Evolutionary conservation across 2,329 filamentous ascomycete species (phyloP), one percentile per base, ranked within the genome.

Genomic region (Didymellaceae sp.): DNA sequence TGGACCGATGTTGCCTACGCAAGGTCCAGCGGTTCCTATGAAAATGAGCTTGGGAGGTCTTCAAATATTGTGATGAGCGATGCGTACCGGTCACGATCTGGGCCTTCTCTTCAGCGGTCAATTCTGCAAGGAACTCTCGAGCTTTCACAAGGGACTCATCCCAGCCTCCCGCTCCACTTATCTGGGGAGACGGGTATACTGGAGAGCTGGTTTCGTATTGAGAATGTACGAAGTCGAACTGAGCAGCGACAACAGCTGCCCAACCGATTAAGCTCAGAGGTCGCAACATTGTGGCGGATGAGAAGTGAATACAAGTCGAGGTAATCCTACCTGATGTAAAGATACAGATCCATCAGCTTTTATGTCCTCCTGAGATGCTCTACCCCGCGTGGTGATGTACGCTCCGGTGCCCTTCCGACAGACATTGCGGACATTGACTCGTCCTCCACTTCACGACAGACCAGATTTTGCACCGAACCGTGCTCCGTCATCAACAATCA

Each of bases 1-100:
- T 22, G 66, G 64, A 24, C 65, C 64, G 20, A 74, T 70, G 51
- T 71, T 72, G 5, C 74, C 74, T 11, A 70, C 59, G 30, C 67
- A 70, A 1, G 65, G 66, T 2, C 66, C 62, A 11, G 58, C 39
- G 11, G 61, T 62, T 13, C 63, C 62, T 64, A 21, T 20, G 10
- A n/a, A 9, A 10, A 10, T 41, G 7, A 48, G 45, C 33, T 3
- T 14, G 11, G n/a, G n/a, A n/a, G n/a, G n/a, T n/a, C n/a, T n/a
- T 10, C 10, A 10, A n/a, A 14, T 10, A 2, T 17, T 24, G 13
- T 8, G 1, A 25, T 14, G 13, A 20, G 2, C 14, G 11, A 9
- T 3, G 22, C 46, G 13, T 57, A 62, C 66, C 65, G 7, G 65
- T 69, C 1, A 68, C 59, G 35, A 69, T 62, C 7, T 52, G 47